Conservation (phyloP, 345 rosid species). For the Salix suchowensis region DNA sequence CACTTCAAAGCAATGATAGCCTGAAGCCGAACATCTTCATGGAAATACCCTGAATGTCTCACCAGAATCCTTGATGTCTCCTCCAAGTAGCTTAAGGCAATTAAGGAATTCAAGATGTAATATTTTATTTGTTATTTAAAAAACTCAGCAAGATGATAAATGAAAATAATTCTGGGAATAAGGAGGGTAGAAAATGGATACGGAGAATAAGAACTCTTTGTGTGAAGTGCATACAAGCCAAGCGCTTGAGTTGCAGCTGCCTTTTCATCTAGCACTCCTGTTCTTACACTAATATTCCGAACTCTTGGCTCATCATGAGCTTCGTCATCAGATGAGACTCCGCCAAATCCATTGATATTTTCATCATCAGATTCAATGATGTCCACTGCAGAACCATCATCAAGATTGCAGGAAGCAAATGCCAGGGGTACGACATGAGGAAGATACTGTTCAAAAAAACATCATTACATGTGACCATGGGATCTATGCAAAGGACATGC, state of each 20-base stretch:
- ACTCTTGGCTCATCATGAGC: slow-evolving; percentile 94
- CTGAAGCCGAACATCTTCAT: slow-evolving; percentile 98
- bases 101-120: slow-evolving; percentile 41
- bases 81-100: slow-evolving; percentile 70
- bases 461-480: slow-evolving; percentile 12
- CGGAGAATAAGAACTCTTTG: slow-evolving; percentile 76
- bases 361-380: slow-evolving; percentile 92
- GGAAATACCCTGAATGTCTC: slow-evolving; percentile 84
- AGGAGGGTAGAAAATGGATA: slow-evolving; percentile 50
- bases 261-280: slow-evolving; percentile 98
- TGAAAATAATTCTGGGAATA: neutral
- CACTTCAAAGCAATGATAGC: slow-evolving; percentile 81
- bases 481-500: neutral
- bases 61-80: slow-evolving; percentile 79
- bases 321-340: slow-evolving; percentile 98
- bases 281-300: slow-evolving; percentile 90
- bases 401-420: slow-evolving; percentile 90
- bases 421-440: slow-evolving; percentile 88
- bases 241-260: slow-evolving; percentile 99
- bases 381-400: slow-evolving; percentile 96
- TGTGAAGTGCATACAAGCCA: slow-evolving; percentile 92
- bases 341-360: slow-evolving; percentile 76
- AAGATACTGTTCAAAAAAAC: slow-evolving; percentile 62
- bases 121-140: neutral
- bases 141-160: neutral